These are phyloP conservation scores for Pichia cephalocereana DNA, from an alignment of 805 yeast species.

Conservation along the genomic window DNA sequence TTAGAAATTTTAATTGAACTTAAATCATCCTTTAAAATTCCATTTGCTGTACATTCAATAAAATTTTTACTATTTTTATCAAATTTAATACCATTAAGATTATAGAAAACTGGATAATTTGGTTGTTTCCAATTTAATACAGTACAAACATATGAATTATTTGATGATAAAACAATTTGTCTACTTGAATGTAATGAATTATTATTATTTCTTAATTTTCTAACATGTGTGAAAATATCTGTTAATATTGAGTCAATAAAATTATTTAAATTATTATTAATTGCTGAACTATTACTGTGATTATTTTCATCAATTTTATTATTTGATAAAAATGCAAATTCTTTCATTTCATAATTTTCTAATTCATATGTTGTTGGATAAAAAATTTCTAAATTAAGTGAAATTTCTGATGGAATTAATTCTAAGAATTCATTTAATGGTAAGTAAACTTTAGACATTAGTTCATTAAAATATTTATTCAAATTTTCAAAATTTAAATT, in stretches of 20 bases:
- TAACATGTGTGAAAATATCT: slow-evolving; percentile 69
- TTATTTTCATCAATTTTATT: slow-evolving; percentile 3
- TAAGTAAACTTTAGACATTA: slow-evolving; percentile 41
- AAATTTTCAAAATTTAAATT: slow-evolving; percentile 12
- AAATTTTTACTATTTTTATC: slow-evolving; percentile 22
- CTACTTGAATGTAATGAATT: slow-evolving; percentile 32
- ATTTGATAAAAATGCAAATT: slow-evolving; percentile 16
- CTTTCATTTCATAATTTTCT: slow-evolving; percentile 21
- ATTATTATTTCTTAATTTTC: slow-evolving; percentile 32
- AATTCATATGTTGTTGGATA: slow-evolving; percentile 53
- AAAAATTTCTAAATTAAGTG: slow-evolving; percentile 64
- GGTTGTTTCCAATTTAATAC: slow-evolving; percentile 98
- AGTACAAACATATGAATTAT: slow-evolving; percentile 85
- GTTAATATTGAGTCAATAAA: slow-evolving; percentile 69
- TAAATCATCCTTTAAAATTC: slow-evolving; percentile 17
- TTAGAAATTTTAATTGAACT: too few species aligned
- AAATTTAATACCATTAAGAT: slow-evolving; percentile 57
- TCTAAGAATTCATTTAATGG: slow-evolving; percentile 53
- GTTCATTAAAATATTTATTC: slow-evolving; percentile 29
- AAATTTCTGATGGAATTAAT: slow-evolving; percentile 47
- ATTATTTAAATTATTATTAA: slow-evolving; percentile 42
- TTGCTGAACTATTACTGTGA: slow-evolving; percentile 6
- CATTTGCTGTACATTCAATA: slow-evolving; percentile 33
- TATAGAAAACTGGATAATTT: slow-evolving; percentile 87
- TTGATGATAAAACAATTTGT: slow-evolving; percentile 75